Evolutionary conservation across 1,139 yeast genomes (phyloP), one percentile per base, ranked within the genome.

Genomic region (Debaryomyces nepalensis): DNA sequence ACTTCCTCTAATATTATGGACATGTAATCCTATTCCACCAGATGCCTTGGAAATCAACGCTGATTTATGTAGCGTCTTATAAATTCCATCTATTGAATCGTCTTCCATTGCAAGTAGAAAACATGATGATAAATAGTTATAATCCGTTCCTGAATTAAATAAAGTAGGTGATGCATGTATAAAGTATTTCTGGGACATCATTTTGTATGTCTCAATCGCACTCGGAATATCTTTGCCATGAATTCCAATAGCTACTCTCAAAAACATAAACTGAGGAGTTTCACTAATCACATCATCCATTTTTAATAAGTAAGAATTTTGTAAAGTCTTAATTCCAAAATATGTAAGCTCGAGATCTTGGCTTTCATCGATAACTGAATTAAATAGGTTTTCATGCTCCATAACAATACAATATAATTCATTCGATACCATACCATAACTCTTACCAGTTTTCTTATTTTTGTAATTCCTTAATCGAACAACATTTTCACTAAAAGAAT

Each of bases 111-210:
- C 89, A 48, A 88, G 81, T 49, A 89, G 74, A 80, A 88, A 88
- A 70, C 96, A 89, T 37, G 96, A 88, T 30, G 95, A 85, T 83
- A 46, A 29, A 30, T 29, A 42, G 18, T 40, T 36, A 21, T 42
- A 40, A 11, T 44, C 23, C 37, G 96, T 88, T 55, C 96, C 96
- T 19, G 96, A 91, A 57, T 88, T 89, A 74, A 85, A 88, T 49
- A 88, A 72, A 19, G 96, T 89, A 37, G 96, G 96, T 30, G 95
- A 86, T 21, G 93, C 96, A 59, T 88, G 96, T 33, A 90, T 87
- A 70, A 88, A 87, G 64, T 77, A 86, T 67, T 87, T 83, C 61
- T 77, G 77, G 19, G 95, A 86, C 96, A 88, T 88, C 63, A 82
- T 73, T 58, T 86, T 81, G 66, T 89, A 88, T 36, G 96, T 84